Conservation (phyloP, 176 grass and related monocot genomes). For the Zea luxurians region DNA sequence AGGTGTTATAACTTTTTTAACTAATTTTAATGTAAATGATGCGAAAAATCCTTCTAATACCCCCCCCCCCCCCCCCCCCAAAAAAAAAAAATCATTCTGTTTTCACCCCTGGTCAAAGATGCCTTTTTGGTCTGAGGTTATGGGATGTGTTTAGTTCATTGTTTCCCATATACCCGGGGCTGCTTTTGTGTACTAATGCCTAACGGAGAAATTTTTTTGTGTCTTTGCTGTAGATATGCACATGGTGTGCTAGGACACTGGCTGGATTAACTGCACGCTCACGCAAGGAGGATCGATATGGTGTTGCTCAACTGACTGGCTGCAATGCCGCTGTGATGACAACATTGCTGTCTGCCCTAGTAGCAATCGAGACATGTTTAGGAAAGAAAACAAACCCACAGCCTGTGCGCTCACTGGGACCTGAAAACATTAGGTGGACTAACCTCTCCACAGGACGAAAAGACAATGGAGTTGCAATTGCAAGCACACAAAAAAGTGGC, state of each 20-base stretch:
- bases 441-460: constrained; percentile 60
- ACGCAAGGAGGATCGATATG: constrained; percentile 71
- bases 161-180: neutral
- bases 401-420: constrained; percentile 46
- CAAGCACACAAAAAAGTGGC: constrained; percentile 48
- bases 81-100: no score
- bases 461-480: constrained; percentile 46
- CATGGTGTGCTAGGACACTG: constrained; percentile 79
- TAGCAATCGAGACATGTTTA: constrained; percentile 78
- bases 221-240: constrained; percentile 53
- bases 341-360: constrained; percentile 72
- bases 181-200: constrained; percentile 6
- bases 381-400: constrained; percentile 80
- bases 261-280: constrained; percentile 70
- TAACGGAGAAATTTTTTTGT: neutral
- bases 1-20: no score
- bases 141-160: constrained; percentile 5
- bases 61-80: no score
- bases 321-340: constrained; percentile 74
- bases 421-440: constrained; percentile 61
- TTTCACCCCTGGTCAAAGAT: neutral
- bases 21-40: no score
- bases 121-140: neutral
- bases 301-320: constrained; percentile 89
- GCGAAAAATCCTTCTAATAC: no score